Evolutionary conservation across 2,329 filamentous ascomycete species (phyloP).

Genomic region (Diaporthe nobilis): DNA sequence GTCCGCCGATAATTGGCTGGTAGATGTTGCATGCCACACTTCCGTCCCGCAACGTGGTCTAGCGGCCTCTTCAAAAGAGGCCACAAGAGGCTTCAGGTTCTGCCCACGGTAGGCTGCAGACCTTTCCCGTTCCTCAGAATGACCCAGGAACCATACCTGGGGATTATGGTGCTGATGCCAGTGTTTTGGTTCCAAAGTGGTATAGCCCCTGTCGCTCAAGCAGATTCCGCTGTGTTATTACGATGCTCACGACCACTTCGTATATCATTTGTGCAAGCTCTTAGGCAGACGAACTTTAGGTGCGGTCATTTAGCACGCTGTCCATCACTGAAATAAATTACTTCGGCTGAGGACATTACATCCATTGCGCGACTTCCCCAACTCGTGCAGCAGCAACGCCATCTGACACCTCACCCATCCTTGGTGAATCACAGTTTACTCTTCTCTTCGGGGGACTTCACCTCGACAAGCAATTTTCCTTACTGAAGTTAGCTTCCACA

Average conservation of each 20-base stretch:
- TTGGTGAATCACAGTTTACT: conserved; percentile 32
- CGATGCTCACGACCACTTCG: not conserved
- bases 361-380: not conserved
- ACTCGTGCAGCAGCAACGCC: too few species aligned
- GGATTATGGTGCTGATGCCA: not conserved
- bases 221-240: too few species aligned
- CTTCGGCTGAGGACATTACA: not conserved
- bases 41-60: not conserved
- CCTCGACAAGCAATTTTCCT: conserved; percentile 69
- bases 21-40: not conserved
- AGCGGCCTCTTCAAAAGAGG: not conserved
- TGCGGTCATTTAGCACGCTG: too few species aligned
- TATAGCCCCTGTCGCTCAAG: too few species aligned
- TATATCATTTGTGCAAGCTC: not conserved
- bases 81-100: not conserved
- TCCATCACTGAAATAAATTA: not conserved
- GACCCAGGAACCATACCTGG: not conserved
- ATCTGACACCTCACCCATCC: too few species aligned
- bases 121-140: not conserved
- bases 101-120: not conserved
- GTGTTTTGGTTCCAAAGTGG: not conserved
- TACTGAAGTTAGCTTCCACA: conserved; percentile 4
- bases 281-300: not conserved
- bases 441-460: conserved; percentile 54
- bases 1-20: not conserved